These are phyloP conservation scores for Barnettozyma siamensis DNA, from an alignment of 805 yeast genomes.

Conservation along the genomic window DNA sequence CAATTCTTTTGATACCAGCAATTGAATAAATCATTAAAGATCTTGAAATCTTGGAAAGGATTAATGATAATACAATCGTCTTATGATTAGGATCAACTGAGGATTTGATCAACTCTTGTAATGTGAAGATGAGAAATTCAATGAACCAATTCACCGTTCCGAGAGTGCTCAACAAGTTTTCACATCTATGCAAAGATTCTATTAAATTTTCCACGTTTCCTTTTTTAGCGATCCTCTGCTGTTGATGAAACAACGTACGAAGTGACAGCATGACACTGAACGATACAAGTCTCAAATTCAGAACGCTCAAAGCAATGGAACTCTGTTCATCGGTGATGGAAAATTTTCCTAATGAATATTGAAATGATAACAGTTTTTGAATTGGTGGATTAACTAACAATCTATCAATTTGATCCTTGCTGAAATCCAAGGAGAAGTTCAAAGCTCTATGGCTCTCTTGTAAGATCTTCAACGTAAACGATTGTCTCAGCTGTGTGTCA, in stretches of 20 bases:
- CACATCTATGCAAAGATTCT: slow-evolving; percentile 55
- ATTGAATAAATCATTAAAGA: slow-evolving; percentile 60
- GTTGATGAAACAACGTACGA: slow-evolving; percentile 59
- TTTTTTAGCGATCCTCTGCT: slow-evolving; percentile 51
- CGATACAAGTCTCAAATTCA: slow-evolving; percentile 65
- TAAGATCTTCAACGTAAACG: slow-evolving; percentile 39
- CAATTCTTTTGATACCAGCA: slow-evolving; percentile 57
- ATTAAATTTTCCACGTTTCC: slow-evolving; percentile 33
- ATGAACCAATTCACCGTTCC: slow-evolving; percentile 85
- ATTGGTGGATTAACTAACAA: slow-evolving; percentile 71
- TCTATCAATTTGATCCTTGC: slow-evolving; percentile 71
- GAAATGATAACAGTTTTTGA: slow-evolving; percentile 66
- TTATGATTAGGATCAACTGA: slow-evolving; percentile 15
- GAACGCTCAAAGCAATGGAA: slow-evolving; percentile 41
- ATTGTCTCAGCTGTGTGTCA: slow-evolving; percentile 23
- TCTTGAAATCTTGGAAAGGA: slow-evolving; percentile 66
- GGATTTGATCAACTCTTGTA: slow-evolving; percentile 64
- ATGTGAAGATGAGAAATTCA: slow-evolving; percentile 64
- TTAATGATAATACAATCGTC: slow-evolving; percentile 49
- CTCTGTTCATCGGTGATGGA: slow-evolving; percentile 15
- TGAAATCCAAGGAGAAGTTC: slow-evolving; percentile 62
- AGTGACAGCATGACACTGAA: slow-evolving; percentile 62
- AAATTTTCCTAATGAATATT: slow-evolving; percentile 55
- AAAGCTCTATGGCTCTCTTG: slow-evolving; percentile 72
- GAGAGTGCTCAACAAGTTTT: slow-evolving; percentile 54